Conservation (phyloP, 208 protist species). For the Trichomonas vaginalis region DNA sequence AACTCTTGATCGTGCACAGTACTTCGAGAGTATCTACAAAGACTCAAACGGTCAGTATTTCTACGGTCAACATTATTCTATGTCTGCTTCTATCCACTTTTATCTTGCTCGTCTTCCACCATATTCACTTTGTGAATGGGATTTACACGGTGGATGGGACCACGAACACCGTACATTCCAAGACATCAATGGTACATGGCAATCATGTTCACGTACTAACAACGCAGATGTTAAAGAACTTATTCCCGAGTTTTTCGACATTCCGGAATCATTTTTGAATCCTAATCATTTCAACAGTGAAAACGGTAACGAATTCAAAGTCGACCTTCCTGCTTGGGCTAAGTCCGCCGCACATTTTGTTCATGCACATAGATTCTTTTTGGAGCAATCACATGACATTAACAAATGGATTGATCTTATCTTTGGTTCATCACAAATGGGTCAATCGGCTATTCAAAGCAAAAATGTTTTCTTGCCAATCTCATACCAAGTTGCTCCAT, state of each 20-base stretch:
- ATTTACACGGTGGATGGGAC: background rate
- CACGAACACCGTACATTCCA: background rate
- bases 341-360: background rate
- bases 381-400: background rate
- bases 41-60: background rate
- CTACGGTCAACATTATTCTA: background rate
- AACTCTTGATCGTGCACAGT: background rate
- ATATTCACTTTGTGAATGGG: background rate
- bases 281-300: background rate
- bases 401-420: background rate
- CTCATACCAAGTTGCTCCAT: background rate
- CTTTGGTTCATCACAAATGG: background rate
- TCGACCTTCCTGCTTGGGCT: background rate
- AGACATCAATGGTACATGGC: background rate
- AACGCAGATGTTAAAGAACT: background rate
- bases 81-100: background rate
- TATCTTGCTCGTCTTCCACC: background rate
- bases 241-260: background rate
- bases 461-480: background rate
- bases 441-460: background rate
- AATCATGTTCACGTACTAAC: background rate
- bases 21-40: background rate
- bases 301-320: background rate
- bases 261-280: background rate
- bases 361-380: background rate